Conservation (phyloP, 495 filamentous ascomycete species). For the Umbilicaria muhlenbergii region DNA sequence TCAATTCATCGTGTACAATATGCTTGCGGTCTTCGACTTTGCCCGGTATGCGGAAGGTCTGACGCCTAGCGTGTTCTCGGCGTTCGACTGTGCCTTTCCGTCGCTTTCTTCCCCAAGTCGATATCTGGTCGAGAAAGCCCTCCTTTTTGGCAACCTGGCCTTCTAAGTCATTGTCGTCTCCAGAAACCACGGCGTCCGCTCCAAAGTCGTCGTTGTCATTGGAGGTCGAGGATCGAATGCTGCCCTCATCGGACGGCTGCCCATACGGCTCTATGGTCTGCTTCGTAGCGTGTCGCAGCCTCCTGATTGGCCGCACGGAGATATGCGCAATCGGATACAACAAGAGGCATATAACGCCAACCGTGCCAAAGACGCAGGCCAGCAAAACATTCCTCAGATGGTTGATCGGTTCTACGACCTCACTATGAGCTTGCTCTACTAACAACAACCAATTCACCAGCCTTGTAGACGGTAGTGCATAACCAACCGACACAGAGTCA, state of each 20-base stretch:
- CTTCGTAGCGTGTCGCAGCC: conserved; percentile 60
- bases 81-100: conserved; percentile 7
- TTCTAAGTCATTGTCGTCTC: neutral
- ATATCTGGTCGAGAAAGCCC: conserved; percentile 21
- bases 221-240: conserved; percentile 22
- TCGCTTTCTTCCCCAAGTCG: conserved; percentile 14
- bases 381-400: conserved; percentile 62
- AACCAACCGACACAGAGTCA: conserved; percentile 50
- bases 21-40: conserved; percentile 65
- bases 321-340: conserved; percentile 65
- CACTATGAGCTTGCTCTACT: conserved; percentile 55
- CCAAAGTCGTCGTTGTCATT: conserved; percentile 21
- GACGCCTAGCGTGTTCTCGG: conserved; percentile 27
- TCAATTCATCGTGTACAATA: conserved; percentile 69
- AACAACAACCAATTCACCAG: conserved; percentile 70
- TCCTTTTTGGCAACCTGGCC: conserved; percentile 23
- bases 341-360: conserved; percentile 48
- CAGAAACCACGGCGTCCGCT: conserved; percentile 7
- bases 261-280: conserved; percentile 52
- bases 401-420: conserved; percentile 61
- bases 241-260: conserved; percentile 9
- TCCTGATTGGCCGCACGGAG: conserved; percentile 62
- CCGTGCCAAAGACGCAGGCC: conserved; percentile 70
- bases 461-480: conserved; percentile 42
- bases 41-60: conserved; percentile 64